Conservation (phyloP, 2,329 filamentous ascomycete genomes). For the Clonostachys rosea region DNA sequence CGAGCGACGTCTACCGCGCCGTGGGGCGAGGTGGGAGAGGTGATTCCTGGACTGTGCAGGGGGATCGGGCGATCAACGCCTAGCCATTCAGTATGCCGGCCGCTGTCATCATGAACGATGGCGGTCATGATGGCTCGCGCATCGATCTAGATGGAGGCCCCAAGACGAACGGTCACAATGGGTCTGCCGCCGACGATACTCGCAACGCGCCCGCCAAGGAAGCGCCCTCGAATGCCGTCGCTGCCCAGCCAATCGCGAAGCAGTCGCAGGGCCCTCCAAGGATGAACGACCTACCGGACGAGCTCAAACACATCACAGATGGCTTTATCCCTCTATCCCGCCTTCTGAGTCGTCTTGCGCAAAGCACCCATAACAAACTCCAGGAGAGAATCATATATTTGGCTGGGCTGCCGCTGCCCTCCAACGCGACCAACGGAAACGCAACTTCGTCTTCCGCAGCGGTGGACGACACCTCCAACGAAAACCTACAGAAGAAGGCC, state of each 20-base stretch:
- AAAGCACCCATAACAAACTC: conserved; percentile 78
- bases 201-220: conserved; percentile 15
- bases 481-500: conserved; percentile 73
- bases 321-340: conserved; percentile 73
- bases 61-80: not conserved
- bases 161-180: conserved; percentile 37
- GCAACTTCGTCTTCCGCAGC: conserved; percentile 19
- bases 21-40: conserved; percentile 1
- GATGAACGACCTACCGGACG: conserved; percentile 56
- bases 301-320: conserved; percentile 67
- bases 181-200: conserved; percentile 16
- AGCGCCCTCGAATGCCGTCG: conserved; percentile 4
- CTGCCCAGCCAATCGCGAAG: conserved; percentile 8
- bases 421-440: conserved; percentile 46
- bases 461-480: conserved; percentile 51
- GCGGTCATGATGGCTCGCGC: conserved; percentile 45
- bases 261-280: conserved; percentile 17
- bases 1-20: conserved; percentile 2
- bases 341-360: conserved; percentile 73
- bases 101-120: conserved; percentile 50
- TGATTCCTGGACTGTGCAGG: not conserved
- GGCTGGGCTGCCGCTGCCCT: conserved; percentile 59
- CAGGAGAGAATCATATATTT: conserved; percentile 66
- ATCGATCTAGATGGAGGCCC: conserved; percentile 51
- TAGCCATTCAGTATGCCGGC: conserved; percentile 37